Evolutionary conservation across 2,329 filamentous ascomycete species (phyloP).

Genomic region (Aspergillus fructus): DNA sequence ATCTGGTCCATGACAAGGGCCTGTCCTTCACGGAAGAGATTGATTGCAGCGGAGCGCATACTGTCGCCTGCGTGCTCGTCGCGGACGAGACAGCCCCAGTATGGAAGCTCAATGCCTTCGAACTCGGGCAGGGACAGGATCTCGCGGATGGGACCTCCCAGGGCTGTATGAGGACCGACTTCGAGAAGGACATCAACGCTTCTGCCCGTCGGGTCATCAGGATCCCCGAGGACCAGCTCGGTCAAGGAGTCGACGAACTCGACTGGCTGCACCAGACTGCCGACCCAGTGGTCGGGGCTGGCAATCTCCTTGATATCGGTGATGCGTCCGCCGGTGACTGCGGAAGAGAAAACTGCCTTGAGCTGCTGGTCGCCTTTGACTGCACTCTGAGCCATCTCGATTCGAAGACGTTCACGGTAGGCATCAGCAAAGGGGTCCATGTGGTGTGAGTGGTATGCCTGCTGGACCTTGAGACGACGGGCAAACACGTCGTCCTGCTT

Average conservation of each 20-base stretch:
- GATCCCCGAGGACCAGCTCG: neutral
- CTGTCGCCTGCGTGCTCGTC: neutral
- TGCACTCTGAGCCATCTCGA: neutral
- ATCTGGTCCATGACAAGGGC: neutral
- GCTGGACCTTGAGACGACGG: conserved; percentile 36
- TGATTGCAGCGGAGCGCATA: neutral
- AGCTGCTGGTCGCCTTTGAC: neutral
- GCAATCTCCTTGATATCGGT: neutral
- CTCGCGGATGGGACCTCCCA: conserved; percentile 1
- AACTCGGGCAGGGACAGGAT: neutral
- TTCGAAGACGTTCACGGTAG: neutral
- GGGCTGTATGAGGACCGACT: neutral
- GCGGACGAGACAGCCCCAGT: conserved; percentile 4
- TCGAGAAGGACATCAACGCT: neutral
- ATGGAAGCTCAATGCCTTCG: neutral
- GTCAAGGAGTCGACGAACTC: neutral
- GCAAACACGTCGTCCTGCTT: conserved; percentile 34
- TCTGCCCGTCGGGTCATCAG: neutral
- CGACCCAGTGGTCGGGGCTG: neutral
- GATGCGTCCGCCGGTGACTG: neutral
- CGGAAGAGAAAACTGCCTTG: neutral
- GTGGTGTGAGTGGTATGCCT: conserved; percentile 48
- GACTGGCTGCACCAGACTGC: neutral
- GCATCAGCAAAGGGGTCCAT: conserved; percentile 30
- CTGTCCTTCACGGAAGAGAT: neutral